Conservation (phyloP, 495 filamentous ascomycete genomes). For the Ascobolus immersus region DNA sequence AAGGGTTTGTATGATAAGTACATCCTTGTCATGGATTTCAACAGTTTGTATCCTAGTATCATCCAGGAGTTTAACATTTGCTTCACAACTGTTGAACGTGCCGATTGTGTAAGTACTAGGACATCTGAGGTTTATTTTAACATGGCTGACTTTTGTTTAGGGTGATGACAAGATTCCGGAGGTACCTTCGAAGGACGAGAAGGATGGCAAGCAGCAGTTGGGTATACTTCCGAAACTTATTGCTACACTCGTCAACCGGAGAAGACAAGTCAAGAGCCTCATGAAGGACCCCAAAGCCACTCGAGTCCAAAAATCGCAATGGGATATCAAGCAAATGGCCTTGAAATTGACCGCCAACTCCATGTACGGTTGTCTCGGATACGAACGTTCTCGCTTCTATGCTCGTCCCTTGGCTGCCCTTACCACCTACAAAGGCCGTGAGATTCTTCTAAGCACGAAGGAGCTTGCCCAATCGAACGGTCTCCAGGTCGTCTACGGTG, state of each 20-base stretch:
- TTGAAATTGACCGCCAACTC: constrained; percentile 96
- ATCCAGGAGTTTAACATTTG: constrained; percentile 99
- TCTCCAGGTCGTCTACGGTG: constrained; percentile 86
- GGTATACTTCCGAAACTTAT: constrained; percentile 80
- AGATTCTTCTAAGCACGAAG: constrained; percentile 87
- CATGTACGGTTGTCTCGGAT: constrained; percentile 97
- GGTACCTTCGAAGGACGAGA: constrained; percentile 41
- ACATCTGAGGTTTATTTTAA: neutral
- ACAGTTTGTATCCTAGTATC: constrained; percentile 93
- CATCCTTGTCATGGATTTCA: constrained; percentile 97
- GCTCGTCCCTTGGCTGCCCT: constrained; percentile 84
- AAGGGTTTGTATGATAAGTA: constrained; percentile 93
- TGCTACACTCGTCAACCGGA: constrained; percentile 61
- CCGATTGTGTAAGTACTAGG: constrained; percentile 26
- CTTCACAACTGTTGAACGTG: constrained; percentile 81
- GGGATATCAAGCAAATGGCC: constrained; percentile 94
- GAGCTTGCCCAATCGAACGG: constrained; percentile 71
- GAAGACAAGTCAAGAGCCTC: constrained; percentile 70
- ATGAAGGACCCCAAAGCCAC: constrained; percentile 89
- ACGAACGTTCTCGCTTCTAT: constrained; percentile 87
- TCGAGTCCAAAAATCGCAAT: constrained; percentile 38
- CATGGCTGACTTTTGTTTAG: constrained; percentile 18
- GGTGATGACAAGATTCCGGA: constrained; percentile 60
- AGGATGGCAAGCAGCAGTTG: constrained; percentile 37
- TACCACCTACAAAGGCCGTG: constrained; percentile 89